phyloP scores from a whole-genome alignment of 2,329 filamentous ascomycete species.

The Ophidiomyces ophidiicola region DNA sequence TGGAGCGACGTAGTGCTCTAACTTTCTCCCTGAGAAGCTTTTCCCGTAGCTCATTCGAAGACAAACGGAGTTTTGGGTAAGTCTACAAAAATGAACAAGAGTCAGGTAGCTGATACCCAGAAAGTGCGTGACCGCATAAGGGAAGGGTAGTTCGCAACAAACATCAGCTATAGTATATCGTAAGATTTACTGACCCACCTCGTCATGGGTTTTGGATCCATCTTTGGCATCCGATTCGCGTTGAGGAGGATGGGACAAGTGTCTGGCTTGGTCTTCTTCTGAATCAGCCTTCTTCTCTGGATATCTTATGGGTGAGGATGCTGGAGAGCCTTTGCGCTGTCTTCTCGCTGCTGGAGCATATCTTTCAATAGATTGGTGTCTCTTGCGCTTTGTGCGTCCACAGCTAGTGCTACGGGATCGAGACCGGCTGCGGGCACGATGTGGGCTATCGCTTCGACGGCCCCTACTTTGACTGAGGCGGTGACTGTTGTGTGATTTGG shows the following conservation, averaged over 20 bases:
- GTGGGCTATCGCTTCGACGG: conserved; percentile 23
- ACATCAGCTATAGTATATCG: conserved; percentile 10
- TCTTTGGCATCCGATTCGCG: conserved; percentile 10
- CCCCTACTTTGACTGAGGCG: conserved; percentile 32
- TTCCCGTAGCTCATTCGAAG: conserved; percentile 27
- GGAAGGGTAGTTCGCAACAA: conserved; percentile 6
- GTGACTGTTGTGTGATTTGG: conserved; percentile 31
- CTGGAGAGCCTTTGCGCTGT: conserved; percentile 33
- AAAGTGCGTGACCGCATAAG: background rate
- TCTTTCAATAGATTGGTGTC: conserved; percentile 35
- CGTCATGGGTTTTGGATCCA: conserved; percentile 16
- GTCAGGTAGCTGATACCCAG: conserved; percentile 6
- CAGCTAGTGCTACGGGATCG: conserved; percentile 24
- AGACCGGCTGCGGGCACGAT: conserved; percentile 20
- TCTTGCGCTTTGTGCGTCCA: conserved; percentile 26
- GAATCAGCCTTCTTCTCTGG: conserved; percentile 32
- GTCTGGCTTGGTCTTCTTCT: conserved; percentile 21
- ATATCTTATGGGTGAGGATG: conserved; percentile 33
- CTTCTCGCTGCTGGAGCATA: conserved; percentile 34
- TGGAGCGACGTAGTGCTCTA: conserved; percentile 26
- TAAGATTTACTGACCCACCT: conserved; percentile 23
- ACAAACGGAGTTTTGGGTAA: conserved; percentile 18
- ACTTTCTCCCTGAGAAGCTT: conserved; percentile 29
- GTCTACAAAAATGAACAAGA: conserved; percentile 13
- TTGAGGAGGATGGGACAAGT: conserved; percentile 18